Conservation (phyloP, 768 basidiomycete species). For the Auricularia sp. region DNA sequence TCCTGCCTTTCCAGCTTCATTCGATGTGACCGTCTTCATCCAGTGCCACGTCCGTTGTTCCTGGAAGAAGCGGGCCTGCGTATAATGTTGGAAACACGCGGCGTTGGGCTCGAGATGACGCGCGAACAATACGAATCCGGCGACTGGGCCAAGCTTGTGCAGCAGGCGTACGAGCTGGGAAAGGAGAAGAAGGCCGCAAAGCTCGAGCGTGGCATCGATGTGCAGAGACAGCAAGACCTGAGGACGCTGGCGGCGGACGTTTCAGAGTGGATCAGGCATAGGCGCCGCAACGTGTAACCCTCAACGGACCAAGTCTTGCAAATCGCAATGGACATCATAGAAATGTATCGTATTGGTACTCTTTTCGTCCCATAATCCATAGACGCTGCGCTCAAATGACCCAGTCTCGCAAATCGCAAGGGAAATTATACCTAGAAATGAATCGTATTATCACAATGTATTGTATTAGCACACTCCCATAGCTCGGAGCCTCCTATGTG, state of each 20-base stretch:
- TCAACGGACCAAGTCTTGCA: not conserved
- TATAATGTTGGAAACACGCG: constrained; percentile 49
- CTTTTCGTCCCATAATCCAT: not conserved
- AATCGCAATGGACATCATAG: not conserved
- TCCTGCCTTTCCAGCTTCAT: not conserved
- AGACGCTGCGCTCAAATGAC: too few species aligned
- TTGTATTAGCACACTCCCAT: too few species aligned
- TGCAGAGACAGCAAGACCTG: not conserved
- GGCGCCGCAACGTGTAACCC: not conserved
- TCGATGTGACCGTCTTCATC: not conserved
- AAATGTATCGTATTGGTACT: not conserved
- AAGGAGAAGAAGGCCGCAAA: not conserved
- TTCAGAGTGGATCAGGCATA: not conserved
- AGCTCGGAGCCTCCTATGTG: too few species aligned
- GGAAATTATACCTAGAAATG: too few species aligned
- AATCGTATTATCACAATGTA: too few species aligned
- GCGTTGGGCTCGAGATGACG: constrained; percentile 59
- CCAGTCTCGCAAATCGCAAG: too few species aligned
- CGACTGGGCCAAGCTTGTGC: not conserved
- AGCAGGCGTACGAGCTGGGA: not conserved
- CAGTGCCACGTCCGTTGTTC: constrained; percentile 70
- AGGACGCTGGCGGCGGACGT: not conserved
- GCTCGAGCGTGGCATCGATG: not conserved
- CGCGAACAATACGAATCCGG: constrained; percentile 61
- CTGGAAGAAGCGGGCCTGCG: constrained; percentile 73